Base-by-base conservation (phyloP, 805 yeast species). In the Candida ponderosae region DNA sequence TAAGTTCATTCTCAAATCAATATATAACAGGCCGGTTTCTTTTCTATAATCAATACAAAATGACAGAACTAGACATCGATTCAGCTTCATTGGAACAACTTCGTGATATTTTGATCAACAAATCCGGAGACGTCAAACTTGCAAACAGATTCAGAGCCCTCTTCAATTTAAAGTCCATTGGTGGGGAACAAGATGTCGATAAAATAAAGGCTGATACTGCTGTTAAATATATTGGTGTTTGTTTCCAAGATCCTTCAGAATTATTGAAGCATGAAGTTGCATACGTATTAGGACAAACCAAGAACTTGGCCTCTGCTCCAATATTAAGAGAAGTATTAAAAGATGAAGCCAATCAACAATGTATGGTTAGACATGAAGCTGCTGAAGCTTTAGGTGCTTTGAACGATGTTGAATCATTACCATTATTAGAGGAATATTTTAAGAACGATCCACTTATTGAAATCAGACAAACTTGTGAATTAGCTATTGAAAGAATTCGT, bases 361-460 rank as follows among this genome's bases (percentile, higher is more conserved):
- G 84, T 42, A 93, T 93, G 97, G 99, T 93, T 28, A 82, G 99
- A 61, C 99, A 93, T 60, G 99, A 93, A 62, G 98, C 98, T 15
- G 98, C 98, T 7, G 99, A 93, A 63, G 98, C 97, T 31, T 70
- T 93, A 38, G 99, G 98, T 43, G 98, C 98, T 32, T 68, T 93
- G 36, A 95, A 95, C 34, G 95, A 88, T 59, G 60, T 63, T 30
- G 81, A 74, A 6, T 82, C 95, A 13, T 59, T 93, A 39, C 74
- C 67, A 1, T 57, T 88, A 34, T 72, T 93, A 48, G 63, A 74
- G 43, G 65, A 78, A 37, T 87, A 80, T 60, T 69, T 62, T 49
- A 60, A 66, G 43, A 72, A 80, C 35, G 97, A 94, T 56, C 93
- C 95, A 15, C 62, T 79, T 37, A 68, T 85, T 46, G 97, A 89